phyloP scores from a whole-genome alignment of 108 stramenopile genomes.

The Discostella stelligeroides region DNA sequence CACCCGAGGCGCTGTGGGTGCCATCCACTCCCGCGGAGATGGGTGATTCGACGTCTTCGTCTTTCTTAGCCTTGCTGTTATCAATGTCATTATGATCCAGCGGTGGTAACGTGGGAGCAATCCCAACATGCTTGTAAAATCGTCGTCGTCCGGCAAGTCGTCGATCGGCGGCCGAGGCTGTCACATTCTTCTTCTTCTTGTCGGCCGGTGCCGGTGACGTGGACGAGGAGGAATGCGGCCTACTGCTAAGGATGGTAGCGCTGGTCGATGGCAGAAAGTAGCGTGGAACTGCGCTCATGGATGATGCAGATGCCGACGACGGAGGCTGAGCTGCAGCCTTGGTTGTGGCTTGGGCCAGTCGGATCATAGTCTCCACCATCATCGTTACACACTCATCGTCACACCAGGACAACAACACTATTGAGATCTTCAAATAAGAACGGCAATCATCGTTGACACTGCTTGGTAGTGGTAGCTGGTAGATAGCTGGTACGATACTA shows the following conservation, averaged over 20 bases:
- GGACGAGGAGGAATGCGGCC: no score
- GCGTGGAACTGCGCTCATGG: neutral
- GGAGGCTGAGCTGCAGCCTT: neutral
- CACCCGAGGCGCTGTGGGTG: constrained; percentile 75
- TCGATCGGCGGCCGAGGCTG: constrained; percentile 49
- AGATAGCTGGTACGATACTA: no score
- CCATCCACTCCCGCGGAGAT: constrained; percentile 90
- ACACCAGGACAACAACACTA: no score
- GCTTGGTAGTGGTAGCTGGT: no score
- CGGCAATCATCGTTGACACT: no score
- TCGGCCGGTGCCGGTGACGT: no score
- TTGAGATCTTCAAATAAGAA: no score
- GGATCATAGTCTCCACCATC: neutral
- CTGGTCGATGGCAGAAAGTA: no score
- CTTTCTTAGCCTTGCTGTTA: no score
- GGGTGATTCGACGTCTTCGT: constrained; percentile 55
- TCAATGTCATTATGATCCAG: no score
- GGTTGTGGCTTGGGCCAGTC: neutral
- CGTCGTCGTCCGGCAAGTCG: constrained; percentile 56
- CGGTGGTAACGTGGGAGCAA: constrained; percentile 51
- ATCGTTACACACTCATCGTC: no score
- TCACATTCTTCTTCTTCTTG: constrained; percentile 14
- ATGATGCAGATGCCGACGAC: neutral
- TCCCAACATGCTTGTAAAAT: constrained; percentile 83
- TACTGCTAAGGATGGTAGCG: no score